A percentile compares a stretch with the other conserved stretches of the same genome.
These are phyloP conservation scores for Hibiscus trionum DNA, from an alignment of 345 rosid genomes.

Conservation along the genomic window DNA sequence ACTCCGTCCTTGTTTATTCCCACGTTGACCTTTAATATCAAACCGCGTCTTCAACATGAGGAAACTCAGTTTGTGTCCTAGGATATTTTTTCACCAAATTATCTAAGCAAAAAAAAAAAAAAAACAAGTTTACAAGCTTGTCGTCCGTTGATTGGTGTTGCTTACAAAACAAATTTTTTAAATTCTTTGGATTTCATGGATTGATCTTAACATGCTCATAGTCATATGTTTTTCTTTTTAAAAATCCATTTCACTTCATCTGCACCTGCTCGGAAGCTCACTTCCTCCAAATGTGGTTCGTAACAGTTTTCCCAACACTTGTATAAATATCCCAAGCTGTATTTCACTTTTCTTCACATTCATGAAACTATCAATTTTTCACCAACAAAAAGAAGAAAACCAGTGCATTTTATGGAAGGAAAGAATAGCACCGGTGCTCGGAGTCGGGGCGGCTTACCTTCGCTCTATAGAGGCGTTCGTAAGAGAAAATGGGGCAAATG, in stretches of 20 bases:
- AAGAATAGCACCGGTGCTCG: background rate
- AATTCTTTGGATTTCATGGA: background rate
- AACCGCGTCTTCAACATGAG: conserved; percentile 22
- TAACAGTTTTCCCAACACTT: background rate
- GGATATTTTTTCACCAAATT: background rate
- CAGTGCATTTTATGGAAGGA: conserved; percentile 3
- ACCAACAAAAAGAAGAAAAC: too few species aligned
- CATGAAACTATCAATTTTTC: background rate
- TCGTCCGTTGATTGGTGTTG: conserved; percentile 2
- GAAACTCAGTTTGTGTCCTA: background rate
- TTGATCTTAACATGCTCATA: background rate
- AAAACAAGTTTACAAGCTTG: background rate
- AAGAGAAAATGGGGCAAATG: conserved; percentile 93
- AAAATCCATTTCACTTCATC: conserved; percentile 11
- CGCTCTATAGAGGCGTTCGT: conserved; percentile 64
- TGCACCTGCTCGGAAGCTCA: conserved; percentile 42
- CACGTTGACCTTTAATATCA: conserved; percentile 6
- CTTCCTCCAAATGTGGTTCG: conserved; percentile 1
- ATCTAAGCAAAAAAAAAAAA: background rate
- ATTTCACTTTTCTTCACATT: background rate
- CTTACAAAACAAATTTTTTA: background rate
- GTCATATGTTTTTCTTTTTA: background rate
- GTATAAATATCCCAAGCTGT: conserved; percentile 13
- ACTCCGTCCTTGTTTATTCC: background rate
- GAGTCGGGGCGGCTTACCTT: conserved; percentile 13